Percentiles rank a stretch among this genome's conserved stretches.
Conservation (phyloP, 2,329 filamentous ascomycete species). For the Diaporthe sp. region DNA sequence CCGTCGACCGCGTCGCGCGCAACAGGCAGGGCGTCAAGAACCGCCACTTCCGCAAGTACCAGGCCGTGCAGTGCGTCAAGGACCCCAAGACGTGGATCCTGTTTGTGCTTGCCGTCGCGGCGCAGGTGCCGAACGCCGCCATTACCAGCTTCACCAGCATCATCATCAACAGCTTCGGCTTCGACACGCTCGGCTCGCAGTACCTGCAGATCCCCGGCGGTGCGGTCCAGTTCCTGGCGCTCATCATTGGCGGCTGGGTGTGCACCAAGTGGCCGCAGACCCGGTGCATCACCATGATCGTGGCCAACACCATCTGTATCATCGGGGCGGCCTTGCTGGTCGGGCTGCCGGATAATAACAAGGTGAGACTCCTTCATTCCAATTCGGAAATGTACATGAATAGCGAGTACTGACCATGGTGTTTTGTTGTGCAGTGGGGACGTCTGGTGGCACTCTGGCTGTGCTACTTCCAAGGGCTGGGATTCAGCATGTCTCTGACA, state of each 20-base stretch:
- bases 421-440: conserved; percentile 59
- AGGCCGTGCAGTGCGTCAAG: conserved; percentile 59
- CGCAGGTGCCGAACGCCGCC: conserved; percentile 52
- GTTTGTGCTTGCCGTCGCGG: conserved; percentile 53
- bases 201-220: conserved; percentile 70
- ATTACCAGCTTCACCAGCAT: conserved; percentile 51
- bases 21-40: conserved; percentile 70
- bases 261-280: conserved; percentile 65
- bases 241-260: conserved; percentile 64
- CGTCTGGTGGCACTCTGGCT: conserved; percentile 69
- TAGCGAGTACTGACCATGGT: neutral
- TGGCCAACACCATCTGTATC: conserved; percentile 68
- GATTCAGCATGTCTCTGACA: conserved; percentile 50
- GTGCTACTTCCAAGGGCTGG: conserved; percentile 51
- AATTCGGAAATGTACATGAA: too few relatives aligned
- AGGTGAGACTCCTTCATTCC: conserved; percentile 46
- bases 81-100: conserved; percentile 73
- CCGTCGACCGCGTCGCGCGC: conserved; percentile 63
- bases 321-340: conserved; percentile 65
- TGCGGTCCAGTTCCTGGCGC: conserved; percentile 67
- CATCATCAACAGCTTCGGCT: conserved; percentile 50
- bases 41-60: conserved; percentile 60
- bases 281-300: conserved; percentile 67
- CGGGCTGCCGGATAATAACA: conserved; percentile 61
- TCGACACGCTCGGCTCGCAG: conserved; percentile 46